Conservation (phyloP, 78 protist species). For the Guillardia theta region DNA sequence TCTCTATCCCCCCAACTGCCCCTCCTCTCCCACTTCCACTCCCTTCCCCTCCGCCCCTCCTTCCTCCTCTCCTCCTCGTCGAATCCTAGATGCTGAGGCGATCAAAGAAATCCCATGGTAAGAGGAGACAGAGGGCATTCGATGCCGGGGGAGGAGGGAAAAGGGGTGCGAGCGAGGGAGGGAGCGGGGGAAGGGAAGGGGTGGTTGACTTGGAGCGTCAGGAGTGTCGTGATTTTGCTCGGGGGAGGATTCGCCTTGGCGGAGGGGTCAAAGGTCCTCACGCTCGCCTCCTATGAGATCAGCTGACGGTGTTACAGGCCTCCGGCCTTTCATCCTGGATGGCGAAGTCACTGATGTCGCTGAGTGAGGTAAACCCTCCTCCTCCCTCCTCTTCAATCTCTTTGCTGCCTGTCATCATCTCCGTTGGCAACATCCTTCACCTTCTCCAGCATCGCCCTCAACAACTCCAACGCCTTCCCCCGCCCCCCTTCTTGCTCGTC, state of each 20-base stretch:
- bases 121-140: neutral
- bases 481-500: neutral
- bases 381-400: neutral
- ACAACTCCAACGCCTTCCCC: too few species aligned
- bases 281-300: neutral
- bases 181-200: neutral
- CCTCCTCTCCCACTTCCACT: neutral
- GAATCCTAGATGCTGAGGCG: too few species aligned
- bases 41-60: neutral
- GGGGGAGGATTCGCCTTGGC: constrained; percentile 56
- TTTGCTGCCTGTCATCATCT: neutral
- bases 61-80: neutral
- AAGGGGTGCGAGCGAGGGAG: neutral
- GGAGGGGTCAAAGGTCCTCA: neutral
- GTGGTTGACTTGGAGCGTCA: neutral
- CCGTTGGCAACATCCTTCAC: too few species aligned
- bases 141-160: neutral
- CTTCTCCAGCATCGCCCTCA: too few species aligned
- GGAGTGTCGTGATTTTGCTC: constrained; percentile 16
- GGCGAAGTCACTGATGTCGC: neutral
- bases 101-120: neutral
- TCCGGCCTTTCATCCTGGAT: constrained; percentile 14
- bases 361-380: neutral
- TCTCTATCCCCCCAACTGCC: too few species aligned
- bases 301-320: neutral